A percentile compares a stretch with the other conserved stretches of the same genome.
These are phyloP conservation scores for Microbotryum silenes-acaulis DNA, from an alignment of 1,284 basidiomycete species.

Conservation along the genomic window DNA sequence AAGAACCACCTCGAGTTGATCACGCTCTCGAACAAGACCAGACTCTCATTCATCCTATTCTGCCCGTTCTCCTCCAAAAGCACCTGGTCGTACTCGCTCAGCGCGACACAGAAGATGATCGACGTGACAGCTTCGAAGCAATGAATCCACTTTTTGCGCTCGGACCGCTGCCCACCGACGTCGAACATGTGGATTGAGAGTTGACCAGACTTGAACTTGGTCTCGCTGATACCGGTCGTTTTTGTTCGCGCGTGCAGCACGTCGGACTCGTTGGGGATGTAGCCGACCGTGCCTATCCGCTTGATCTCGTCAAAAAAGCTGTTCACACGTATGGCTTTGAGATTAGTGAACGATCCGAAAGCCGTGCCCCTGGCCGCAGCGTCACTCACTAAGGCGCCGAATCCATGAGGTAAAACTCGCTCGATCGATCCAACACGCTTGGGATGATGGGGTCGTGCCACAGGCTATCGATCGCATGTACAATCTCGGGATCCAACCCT, in stretches of 20 bases:
- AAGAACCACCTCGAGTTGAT: constrained; percentile 98
- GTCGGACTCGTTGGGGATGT: constrained; percentile 80
- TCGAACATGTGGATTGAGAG: constrained; percentile 68
- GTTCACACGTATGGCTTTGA: constrained; percentile 32
- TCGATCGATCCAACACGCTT: constrained; percentile 73
- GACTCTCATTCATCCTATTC: constrained; percentile 92
- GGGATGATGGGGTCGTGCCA: constrained; percentile 89
- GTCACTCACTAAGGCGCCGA: constrained; percentile 73
- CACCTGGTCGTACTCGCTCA: constrained; percentile 86
- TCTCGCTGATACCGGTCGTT: constrained; percentile 89
- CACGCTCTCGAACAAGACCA: constrained; percentile 88
- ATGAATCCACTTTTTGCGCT: constrained; percentile 67
- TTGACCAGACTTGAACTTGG: constrained; percentile 47
- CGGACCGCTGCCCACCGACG: constrained; percentile 82
- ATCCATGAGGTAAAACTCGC: constrained; percentile 95
- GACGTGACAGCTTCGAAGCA: constrained; percentile 53
- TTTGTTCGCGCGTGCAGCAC: constrained; percentile 83
- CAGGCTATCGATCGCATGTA: constrained; percentile 45
- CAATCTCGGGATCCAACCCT: constrained; percentile 39
- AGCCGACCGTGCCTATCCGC: constrained; percentile 69
- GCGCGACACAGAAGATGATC: constrained; percentile 74
- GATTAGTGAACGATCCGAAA: constrained; percentile 32
- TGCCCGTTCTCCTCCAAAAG: constrained; percentile 85
- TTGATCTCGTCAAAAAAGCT: constrained; percentile 83
- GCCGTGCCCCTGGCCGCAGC: neutral